Base-by-base conservation (phyloP, 768 basidiomycete genomes). In the Tricholoma saponaceum region DNA sequence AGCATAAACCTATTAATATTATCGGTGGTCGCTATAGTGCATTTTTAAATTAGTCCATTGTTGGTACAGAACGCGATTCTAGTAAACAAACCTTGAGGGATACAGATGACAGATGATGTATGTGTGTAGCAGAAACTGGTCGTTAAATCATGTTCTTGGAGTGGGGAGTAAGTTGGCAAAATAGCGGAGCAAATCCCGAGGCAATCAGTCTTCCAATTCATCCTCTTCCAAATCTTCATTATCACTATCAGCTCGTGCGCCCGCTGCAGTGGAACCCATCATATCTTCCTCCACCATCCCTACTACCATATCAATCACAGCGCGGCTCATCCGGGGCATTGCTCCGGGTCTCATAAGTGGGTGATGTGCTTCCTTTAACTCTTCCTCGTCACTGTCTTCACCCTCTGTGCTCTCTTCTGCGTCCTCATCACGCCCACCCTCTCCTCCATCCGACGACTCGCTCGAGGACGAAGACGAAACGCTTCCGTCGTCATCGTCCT, bases 251-350 rank as follows among this genome's bases (percentile, higher is more conserved):
- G 58, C 75, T 35, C 60, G 61, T 35, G 46, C 52, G 25, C 69
- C 69, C 28, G 67, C 67, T 49, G 67, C 65, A 8, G 56, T 63
- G 3, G 67, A 68, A 5, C 75, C 78, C 20, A 77, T 62, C 55
- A 86, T 62, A 55, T 84, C 84, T 1, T 73, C 76, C 62, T 80
- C 77, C 5, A 89, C 76, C 73, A 89, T 83, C 9, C 79, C 83
- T 10, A 85, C 81, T 3, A 81, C 86, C 74, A 82, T 79, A n/a
- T 87, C 77, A 46, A 89, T 74, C 1, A 82, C 82, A 2, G 84
- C 83, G 52, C 78, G 80, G n/a, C 83, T 84, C 82, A 89, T 85
- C 47, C 75, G 74, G 4, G 85, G 86, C 78, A 90, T 79, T 10
- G 86, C 85, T 23, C 87, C 88, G 0, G 83, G 82, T 12, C 79